Conservation (phyloP, 2,329 filamentous ascomycete species). For the Magnaporthiopsis poae region DNA sequence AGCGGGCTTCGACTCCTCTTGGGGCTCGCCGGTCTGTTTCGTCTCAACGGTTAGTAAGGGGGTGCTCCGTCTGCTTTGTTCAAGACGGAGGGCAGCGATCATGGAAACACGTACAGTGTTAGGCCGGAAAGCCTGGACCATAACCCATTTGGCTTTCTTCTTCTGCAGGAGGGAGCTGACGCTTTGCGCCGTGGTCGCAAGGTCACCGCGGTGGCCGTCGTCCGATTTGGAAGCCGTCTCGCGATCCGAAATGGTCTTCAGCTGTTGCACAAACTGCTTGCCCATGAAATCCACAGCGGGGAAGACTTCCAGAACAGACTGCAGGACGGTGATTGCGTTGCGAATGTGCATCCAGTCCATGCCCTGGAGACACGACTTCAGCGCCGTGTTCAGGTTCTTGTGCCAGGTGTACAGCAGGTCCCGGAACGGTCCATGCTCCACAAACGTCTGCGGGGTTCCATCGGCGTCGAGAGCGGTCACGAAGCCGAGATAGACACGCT, state of each 20-base stretch:
- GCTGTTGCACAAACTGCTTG: slow-evolving; percentile 50
- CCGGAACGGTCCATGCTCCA: slow-evolving; percentile 80
- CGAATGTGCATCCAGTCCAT: slow-evolving; percentile 96
- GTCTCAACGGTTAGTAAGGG: slow-evolving; percentile 1
- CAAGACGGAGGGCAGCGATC: neutral
- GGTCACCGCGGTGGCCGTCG: slow-evolving; percentile 54
- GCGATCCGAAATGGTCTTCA: slow-evolving; percentile 56
- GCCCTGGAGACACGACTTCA: slow-evolving; percentile 71
- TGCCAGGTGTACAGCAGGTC: slow-evolving; percentile 86
- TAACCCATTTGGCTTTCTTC: slow-evolving; percentile 58
- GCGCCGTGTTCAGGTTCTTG: slow-evolving; percentile 63
- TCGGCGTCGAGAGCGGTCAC: slow-evolving; percentile 61
- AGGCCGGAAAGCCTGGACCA: slow-evolving; percentile 62
- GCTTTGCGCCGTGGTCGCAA: slow-evolving; percentile 64
- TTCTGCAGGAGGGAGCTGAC: slow-evolving; percentile 61
- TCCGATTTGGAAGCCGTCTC: slow-evolving; percentile 42
- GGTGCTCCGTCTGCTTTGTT: neutral
- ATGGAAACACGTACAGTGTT: slow-evolving; percentile 45
- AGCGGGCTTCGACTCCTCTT: slow-evolving; percentile 11
- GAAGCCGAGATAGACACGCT: slow-evolving; percentile 62
- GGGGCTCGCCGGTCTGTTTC: slow-evolving; percentile 10
- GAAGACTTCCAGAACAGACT: slow-evolving; percentile 70
- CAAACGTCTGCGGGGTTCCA: slow-evolving; percentile 58
- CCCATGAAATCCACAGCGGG: slow-evolving; percentile 87
- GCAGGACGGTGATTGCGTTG: slow-evolving; percentile 85